Percentiles rank a stretch among this genome's conserved stretches.
These are phyloP conservation scores for Warburgia ugandensis DNA, from an alignment of 164 flowering plant genomes.

Conservation along the genomic window DNA sequence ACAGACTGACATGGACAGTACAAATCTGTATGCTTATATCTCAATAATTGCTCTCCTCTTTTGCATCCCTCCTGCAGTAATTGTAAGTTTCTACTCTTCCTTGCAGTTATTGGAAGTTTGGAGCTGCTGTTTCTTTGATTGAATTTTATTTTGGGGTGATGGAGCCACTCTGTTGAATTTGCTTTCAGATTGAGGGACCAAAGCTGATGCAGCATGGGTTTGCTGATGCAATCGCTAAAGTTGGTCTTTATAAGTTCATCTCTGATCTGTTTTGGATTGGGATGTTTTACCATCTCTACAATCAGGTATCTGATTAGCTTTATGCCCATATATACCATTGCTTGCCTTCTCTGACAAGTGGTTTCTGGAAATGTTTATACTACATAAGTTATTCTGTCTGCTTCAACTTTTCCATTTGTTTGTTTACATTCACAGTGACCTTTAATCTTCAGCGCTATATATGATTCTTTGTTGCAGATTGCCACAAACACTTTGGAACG, in stretches of 20 bases:
- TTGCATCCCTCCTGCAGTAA: conserved; percentile 57
- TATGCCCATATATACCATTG: too few relatives aligned
- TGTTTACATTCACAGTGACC: too few relatives aligned
- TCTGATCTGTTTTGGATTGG: conserved; percentile 63
- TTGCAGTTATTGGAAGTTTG: not conserved
- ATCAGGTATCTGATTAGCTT: conserved; percentile 47
- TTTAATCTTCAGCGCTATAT: too few relatives aligned
- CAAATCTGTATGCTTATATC: conserved; percentile 59
- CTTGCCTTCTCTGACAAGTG: too few relatives aligned
- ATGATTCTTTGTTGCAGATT: conserved; percentile 34
- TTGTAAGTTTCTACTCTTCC: conserved; percentile 26
- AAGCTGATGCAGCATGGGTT: conserved; percentile 52
- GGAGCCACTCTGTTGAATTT: too few relatives aligned
- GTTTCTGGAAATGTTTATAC: too few relatives aligned
- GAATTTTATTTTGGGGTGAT: not conserved
- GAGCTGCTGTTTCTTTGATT: conserved; percentile 1
- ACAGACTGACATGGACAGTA: conserved; percentile 67
- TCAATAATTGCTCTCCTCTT: conserved; percentile 50
- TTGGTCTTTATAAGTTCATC: conserved; percentile 44
- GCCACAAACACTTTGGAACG: conserved; percentile 60
- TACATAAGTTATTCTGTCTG: too few relatives aligned
- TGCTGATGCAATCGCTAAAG: conserved; percentile 53
- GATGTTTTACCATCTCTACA: conserved; percentile 63
- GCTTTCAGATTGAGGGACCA: conserved; percentile 60
- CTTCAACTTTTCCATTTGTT: not conserved